phyloP scores from a whole-genome alignment of 768 basidiomycete species.

The Hygrocybe coccinea region DNA sequence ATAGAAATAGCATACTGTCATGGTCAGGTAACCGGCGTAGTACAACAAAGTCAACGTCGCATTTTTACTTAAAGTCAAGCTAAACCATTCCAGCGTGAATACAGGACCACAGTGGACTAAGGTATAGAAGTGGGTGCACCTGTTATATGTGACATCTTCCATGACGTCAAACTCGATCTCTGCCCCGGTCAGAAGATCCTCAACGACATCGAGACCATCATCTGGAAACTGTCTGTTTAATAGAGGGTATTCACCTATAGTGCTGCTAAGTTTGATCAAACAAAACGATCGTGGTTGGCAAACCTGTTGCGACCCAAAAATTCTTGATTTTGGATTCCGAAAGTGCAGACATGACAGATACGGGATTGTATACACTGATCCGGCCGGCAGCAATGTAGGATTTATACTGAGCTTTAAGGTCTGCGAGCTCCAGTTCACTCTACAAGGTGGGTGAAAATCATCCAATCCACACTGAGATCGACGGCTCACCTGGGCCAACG shows the following conservation, averaged over 20 bases:
- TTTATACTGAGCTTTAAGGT: conserved; percentile 12
- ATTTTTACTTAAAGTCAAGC: conserved; percentile 8
- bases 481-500: conserved; percentile 8
- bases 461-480: conserved; percentile 7
- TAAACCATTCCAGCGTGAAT: conserved; percentile 7
- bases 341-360: conserved; percentile 14
- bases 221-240: conserved; percentile 10
- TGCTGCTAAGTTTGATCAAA: neutral
- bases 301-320: neutral
- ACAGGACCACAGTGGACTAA: conserved; percentile 10
- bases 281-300: conserved; percentile 3
- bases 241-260: conserved; percentile 12
- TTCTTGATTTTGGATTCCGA: conserved; percentile 5
- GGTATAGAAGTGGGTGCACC: conserved; percentile 11
- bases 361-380: conserved; percentile 13
- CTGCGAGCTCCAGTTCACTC: conserved; percentile 9
- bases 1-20: conserved; percentile 14
- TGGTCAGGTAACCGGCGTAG: conserved; percentile 14
- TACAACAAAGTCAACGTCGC: conserved; percentile 14
- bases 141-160: conserved; percentile 8
- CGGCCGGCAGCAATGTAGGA: conserved; percentile 12
- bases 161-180: conserved; percentile 11
- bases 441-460: conserved; percentile 4
- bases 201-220: conserved; percentile 9
- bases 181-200: conserved; percentile 9